Conservation (phyloP, 2,329 filamentous ascomycete species). For the Aspergillus carbonarius region DNA sequence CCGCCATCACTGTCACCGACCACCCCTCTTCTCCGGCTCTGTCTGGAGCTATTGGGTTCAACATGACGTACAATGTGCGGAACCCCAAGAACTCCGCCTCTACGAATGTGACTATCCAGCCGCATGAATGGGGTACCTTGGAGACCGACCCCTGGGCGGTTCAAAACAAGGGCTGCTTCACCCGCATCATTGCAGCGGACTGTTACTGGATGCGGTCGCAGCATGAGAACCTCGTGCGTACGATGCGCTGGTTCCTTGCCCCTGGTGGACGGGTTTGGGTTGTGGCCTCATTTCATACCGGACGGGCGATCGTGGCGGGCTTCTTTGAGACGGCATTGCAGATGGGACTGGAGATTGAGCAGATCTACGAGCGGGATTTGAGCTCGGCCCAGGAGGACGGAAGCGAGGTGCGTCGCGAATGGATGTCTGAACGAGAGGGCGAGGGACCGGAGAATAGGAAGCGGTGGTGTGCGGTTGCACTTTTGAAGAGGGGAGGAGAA, state of each 20-base stretch:
- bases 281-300: constrained; percentile 61
- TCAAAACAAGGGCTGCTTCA: constrained; percentile 43
- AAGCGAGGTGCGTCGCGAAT: constrained; percentile 45
- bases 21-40: constrained; percentile 45
- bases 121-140: constrained; percentile 56
- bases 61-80: constrained; percentile 46
- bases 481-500: constrained; percentile 28
- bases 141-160: constrained; percentile 40
- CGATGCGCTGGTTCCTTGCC: constrained; percentile 58
- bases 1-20: constrained; percentile 52
- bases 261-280: constrained; percentile 45
- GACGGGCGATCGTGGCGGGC: constrained; percentile 52
- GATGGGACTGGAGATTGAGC: constrained; percentile 51
- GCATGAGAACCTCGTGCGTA: constrained; percentile 56
- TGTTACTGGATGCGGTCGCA: constrained; percentile 61
- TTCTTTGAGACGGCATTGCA: constrained; percentile 54
- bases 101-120: constrained; percentile 40
- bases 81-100: background rate
- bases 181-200: constrained; percentile 59
- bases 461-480: constrained; percentile 58
- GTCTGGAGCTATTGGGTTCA: constrained; percentile 45
- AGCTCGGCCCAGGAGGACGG: constrained; percentile 38
- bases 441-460: constrained; percentile 51
- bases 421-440: constrained; percentile 49
- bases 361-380: constrained; percentile 56